These are phyloP conservation scores for Pythium inflatum DNA, from an alignment of 352 stramenopile genomes.

Conservation along the genomic window DNA sequence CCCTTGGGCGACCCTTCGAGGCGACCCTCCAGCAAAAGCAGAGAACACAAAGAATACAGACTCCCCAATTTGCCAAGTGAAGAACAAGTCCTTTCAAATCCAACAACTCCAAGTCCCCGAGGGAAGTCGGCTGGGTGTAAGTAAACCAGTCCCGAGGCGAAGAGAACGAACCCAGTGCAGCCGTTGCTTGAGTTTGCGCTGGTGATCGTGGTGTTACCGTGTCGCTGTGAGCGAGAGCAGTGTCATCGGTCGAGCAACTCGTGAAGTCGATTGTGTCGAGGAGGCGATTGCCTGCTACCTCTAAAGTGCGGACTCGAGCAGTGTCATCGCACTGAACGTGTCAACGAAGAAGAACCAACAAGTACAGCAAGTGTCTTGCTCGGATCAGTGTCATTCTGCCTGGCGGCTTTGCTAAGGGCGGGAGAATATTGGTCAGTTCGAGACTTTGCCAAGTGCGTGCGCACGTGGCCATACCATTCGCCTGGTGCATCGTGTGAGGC, in stretches of 20 bases:
- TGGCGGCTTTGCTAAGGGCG: slow-evolving; percentile 1
- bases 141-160: not conserved
- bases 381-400: not conserved
- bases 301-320: not conserved
- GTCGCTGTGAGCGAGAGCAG: not conserved
- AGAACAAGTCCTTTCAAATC: not conserved
- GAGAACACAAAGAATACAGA: slow-evolving; percentile 6
- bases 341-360: too few species aligned
- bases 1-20: not conserved
- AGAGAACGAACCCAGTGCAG: not conserved
- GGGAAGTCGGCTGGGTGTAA: not conserved
- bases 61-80: not conserved
- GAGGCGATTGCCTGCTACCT: not conserved
- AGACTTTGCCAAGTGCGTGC: not conserved
- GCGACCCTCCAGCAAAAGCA: not conserved
- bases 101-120: not conserved
- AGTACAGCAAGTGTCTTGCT: too few species aligned
- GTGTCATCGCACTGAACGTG: too few species aligned
- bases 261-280: too few species aligned
- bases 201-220: too few species aligned
- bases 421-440: not conserved
- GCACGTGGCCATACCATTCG: not conserved
- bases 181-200: not conserved
- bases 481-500: not conserved
- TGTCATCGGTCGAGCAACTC: too few species aligned